A percentile compares a stretch with the other conserved stretches of the same genome.
These are phyloP conservation scores for Syncephalastrum sp. DNA, from an alignment of 371 early-diverging fungal species.

Conservation along the genomic window DNA sequence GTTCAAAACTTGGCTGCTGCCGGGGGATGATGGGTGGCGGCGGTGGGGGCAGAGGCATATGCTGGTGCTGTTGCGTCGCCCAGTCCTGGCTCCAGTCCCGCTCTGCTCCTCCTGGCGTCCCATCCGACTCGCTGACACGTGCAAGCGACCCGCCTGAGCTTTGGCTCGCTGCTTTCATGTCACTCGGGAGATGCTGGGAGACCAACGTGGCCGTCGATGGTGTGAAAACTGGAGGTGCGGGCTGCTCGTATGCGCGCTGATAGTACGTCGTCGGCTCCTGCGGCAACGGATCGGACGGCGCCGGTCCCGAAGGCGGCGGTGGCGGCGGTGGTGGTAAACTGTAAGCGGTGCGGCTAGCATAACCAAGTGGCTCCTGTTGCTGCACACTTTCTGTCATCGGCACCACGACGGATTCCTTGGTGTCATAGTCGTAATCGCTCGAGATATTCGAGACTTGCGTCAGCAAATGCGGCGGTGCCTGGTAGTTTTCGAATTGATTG, in stretches of 20 bases:
- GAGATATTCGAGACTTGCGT: conserved; percentile 20
- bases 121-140: no score
- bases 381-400: conserved; percentile 7
- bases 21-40: no score
- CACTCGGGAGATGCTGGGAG: conserved; percentile 1
- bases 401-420: conserved; percentile 13
- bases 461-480: conserved; percentile 19
- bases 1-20: no score
- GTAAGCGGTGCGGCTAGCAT: background rate
- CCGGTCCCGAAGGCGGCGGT: conserved; percentile 3
- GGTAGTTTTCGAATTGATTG: conserved; percentile 10
- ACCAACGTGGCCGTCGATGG: conserved; percentile 16
- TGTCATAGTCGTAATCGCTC: conserved; percentile 17
- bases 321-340: conserved; percentile 12
- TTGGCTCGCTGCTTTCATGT: no score
- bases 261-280: no score
- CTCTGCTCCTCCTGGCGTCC: no score
- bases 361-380: background rate
- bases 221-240: background rate
- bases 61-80: no score
- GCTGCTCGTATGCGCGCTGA: no score
- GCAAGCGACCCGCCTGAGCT: no score
- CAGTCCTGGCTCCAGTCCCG: no score
- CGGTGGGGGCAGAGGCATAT: no score
- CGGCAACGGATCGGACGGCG: no score